Base-by-base conservation (phyloP, 345 rosid genomes). In the Gossypium herbaceum region DNA sequence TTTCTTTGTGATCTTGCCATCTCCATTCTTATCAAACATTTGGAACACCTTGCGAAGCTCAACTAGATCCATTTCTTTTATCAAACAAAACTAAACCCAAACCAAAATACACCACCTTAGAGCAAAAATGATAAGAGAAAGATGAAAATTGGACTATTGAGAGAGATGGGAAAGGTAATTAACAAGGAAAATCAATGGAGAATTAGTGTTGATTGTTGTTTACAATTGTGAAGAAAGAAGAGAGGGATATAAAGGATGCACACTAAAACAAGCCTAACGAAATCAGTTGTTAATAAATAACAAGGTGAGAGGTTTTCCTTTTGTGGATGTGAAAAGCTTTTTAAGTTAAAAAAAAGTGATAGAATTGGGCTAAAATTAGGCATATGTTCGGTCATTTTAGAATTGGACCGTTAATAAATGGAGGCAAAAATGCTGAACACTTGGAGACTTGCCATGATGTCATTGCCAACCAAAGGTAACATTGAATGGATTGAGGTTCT, bases 61-160 rank as follows among this genome's bases (percentile, higher is more conserved):
- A 3, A 86, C 84, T 9, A 85, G 83, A 73, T 90, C 97, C 98
- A 92, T 94, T 0, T 4, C 63, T 9, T 20, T 4, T 12, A n/a
- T 55, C 34, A 62, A 29, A 59, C 7, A 62, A 34, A 62, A 57
- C 45, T 34, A 34, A 34, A 34, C 39, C 39, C 39, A 34, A 34
- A 34, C 39, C 39, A 34, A 34, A 34, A 34, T 34, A 34, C 6
- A 34, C 39, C 39, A 34, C 45, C 12, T 24, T 12, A 25, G 41
- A 5, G 41, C 65, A 2, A 27, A 34, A 34, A 34, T 34, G 39
- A 34, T 34, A 34, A 34, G 39, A 4, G 39, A 29, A 29, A 27
- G 24, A 45, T n/a, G 15, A 6, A 60, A 27, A 12, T 27, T 27
- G 41, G 41, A 34, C 7, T 34, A 34, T 34, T 34, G 41, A 34